Evolutionary conservation across 345 rosid genomes (phyloP).

Genomic region (Jatropha curcas): DNA sequence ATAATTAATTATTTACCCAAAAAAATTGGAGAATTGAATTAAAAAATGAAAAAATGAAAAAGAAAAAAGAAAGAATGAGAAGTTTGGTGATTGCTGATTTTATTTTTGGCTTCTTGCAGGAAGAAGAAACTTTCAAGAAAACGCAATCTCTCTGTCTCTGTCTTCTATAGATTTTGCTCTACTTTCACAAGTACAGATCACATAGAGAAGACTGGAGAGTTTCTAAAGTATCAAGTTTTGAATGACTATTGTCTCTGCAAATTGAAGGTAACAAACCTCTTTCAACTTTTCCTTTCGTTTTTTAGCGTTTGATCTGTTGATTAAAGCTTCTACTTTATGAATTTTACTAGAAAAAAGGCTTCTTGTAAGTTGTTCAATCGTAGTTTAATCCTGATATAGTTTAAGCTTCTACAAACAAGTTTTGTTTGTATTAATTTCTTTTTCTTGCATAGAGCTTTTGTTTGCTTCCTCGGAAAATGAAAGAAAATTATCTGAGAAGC

Average conservation of each 20-base stretch:
- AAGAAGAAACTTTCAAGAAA: slow-evolving; percentile 44
- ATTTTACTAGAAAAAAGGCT: neutral
- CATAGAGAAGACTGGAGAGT: neutral
- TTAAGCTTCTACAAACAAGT: neutral
- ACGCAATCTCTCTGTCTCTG: slow-evolving; percentile 2
- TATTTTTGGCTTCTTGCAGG: slow-evolving; percentile 28
- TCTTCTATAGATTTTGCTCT: slow-evolving; percentile 3
- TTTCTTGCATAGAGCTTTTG: neutral
- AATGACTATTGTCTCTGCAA: slow-evolving; percentile 14
- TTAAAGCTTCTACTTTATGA: neutral
- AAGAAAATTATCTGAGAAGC: neutral
- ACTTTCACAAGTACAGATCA: neutral
- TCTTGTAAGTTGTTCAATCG: neutral
- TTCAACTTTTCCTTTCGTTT: neutral
- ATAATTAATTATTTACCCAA: neutral
- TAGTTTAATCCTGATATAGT: neutral
- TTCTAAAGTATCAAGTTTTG: neutral
- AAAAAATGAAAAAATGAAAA: neutral
- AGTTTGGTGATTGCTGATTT: neutral
- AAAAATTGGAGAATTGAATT: neutral
- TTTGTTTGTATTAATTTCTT: neutral
- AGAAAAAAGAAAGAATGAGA: neutral
- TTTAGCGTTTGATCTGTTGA: slow-evolving; percentile 1
- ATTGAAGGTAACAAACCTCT: slow-evolving; percentile 17
- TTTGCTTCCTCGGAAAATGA: slow-evolving; percentile 2